Evolutionary conservation across 2,329 filamentous ascomycete species (phyloP).

Genomic region (Talaromyces verruculosus): DNA sequence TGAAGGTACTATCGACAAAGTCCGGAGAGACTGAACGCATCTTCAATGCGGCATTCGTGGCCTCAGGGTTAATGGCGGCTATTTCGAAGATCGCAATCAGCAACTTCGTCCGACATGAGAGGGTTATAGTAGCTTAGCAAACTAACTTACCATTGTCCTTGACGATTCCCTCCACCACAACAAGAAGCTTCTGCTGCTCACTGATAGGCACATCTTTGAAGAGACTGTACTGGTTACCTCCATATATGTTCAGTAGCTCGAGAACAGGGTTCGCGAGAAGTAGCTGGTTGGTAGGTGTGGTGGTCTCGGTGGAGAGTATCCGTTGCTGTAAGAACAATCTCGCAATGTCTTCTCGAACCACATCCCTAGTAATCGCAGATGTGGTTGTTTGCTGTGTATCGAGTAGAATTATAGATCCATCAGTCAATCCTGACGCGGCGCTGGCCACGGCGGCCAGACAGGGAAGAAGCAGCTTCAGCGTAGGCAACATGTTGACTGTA

Average conservation of each 20-base stretch:
- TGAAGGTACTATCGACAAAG: conserved; percentile 22
- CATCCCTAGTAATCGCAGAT: conserved; percentile 9
- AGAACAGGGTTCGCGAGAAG: conserved; percentile 52
- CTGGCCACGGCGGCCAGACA: conserved; percentile 29
- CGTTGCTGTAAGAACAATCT: conserved; percentile 47
- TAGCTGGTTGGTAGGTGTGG: conserved; percentile 32
- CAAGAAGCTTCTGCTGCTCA: conserved; percentile 32
- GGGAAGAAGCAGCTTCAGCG: conserved; percentile 31
- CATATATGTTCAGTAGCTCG: conserved; percentile 60
- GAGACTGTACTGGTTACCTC: conserved; percentile 53
- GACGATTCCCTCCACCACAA: conserved; percentile 58
- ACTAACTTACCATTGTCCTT: conserved; percentile 57
- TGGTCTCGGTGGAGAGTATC: conserved; percentile 51
- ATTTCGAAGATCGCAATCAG: conserved; percentile 20
- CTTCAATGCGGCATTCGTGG: neutral
- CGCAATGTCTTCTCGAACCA: conserved; percentile 34
- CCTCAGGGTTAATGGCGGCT: conserved; percentile 22
- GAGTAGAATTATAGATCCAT: conserved; percentile 38
- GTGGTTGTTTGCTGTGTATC: conserved; percentile 21
- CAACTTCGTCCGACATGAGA: neutral
- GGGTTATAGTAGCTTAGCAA: neutral
- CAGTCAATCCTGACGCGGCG: conserved; percentile 29
- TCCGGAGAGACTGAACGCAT: conserved; percentile 24
- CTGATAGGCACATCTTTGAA: conserved; percentile 41
- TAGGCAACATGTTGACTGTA: conserved; percentile 29